Evolutionary conservation across 1,284 basidiomycete genomes (phyloP), one percentile per base, ranked within the genome.

Genomic region (Trametes polyzona): DNA sequence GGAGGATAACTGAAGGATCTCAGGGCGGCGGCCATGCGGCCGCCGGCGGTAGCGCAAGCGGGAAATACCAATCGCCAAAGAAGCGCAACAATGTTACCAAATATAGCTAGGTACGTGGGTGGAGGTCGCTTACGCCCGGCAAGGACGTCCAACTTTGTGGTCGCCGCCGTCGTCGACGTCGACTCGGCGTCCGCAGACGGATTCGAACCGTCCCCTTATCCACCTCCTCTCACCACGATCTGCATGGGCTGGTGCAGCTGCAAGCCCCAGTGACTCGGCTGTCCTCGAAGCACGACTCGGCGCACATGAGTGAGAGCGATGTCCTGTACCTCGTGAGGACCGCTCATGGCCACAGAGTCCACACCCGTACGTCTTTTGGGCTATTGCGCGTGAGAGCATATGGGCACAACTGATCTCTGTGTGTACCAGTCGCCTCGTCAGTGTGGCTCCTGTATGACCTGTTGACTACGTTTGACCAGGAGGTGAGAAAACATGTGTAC

Each of bases 391-490:
- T 14, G 40, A 9, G 8, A 29, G 24, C 16, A 21, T 7, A 24
- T 5, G 12, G 16, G 24, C 6, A 4, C 6, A 19, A n/a, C 30
- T 43, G 26, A 40, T 27, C 7, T 14, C 26, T 1, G 23, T 8
- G 11, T 2, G 21, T 17, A 24, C 2, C 16, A 62, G 60, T 48
- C n/a, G 50, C 51, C 17, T 62, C 57, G 12, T 17, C 57, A 26
- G 41, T 46, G 26, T 58, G 58, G 29, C 19, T 62, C 40, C 27
- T 59, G 42, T 62, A 57, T 35, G 61, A 62, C 37, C 40, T 59
- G 19, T 21, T 59, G 36, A 62, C 61, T 21, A 59, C 61, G 24
- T 47, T 62, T 27, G 61, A 62, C 40, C 55, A 57, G 17, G 61
- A 62, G 55, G 61, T 59, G 35, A 43, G 60, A n/a, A n/a, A n/a